Evolutionary conservation across 2,329 filamentous ascomycete species (phyloP), one percentile per base, ranked within the genome.

Genomic region (Trichoderma sp.): DNA sequence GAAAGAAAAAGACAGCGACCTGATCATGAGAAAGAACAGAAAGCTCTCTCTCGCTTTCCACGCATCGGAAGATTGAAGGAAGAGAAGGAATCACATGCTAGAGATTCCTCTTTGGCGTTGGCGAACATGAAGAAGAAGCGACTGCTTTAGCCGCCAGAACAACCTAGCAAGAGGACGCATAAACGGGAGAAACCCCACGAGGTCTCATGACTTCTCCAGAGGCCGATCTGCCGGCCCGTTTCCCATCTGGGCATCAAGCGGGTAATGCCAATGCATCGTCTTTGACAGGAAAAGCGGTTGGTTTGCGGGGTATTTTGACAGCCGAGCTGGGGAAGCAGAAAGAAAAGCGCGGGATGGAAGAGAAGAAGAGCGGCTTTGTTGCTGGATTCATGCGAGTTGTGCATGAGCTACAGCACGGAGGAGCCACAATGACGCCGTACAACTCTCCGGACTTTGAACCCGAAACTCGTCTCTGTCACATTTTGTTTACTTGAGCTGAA

Each of bases 211-310:
- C 60, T 63, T 55, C 17, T 43, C 30, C 48, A 55, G 41, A 39
- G 41, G 48, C 60, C 50, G 60, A 63, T 63, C 60, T 63, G 60
- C 60, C 60, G 50, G 50, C 10, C 26, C 60, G 39, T 63, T 63
- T 30, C 60, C 60, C 50, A 39, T 63, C 60, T 39, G 6, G 43
- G 60, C 19, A 63, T 63, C 60, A 26, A 55, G 57, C 30, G 44
- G 19, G 30, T 7, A 5, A 14, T 34, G 6, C 47, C 41, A 34
- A 39, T 39, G 34, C 34, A 39, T 39, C 34, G 34, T 30, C 39
- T 54, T 45, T 19, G 48, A 30, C n/a, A 45, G 48, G 34, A n/a
- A 10, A 43, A 39, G 24, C n/a, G 39, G 54, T 21, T 63, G 44
- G 47, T 63, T 63, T 63, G 60, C 60, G 60, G 60, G 60, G 60